These are phyloP conservation scores for Bipolaris victoriae DNA, from an alignment of 2,329 filamentous ascomycete species.

Conservation along the genomic window DNA sequence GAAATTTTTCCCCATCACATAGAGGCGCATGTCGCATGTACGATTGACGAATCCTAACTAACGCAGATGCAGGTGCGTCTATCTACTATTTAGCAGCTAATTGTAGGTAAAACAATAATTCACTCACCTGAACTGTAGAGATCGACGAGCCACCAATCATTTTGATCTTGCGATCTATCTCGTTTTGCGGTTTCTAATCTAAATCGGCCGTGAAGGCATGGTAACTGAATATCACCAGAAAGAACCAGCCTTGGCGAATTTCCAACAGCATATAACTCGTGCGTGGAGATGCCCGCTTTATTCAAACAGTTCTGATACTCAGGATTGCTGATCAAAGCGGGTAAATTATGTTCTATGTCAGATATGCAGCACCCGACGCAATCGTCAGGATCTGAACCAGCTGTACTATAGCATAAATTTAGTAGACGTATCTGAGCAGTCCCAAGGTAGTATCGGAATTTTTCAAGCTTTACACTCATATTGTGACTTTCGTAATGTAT, in stretches of 20 bases:
- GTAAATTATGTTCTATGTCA: slow-evolving; percentile 18
- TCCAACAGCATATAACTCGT: slow-evolving; percentile 11
- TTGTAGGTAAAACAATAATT: neutral
- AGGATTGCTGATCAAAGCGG: slow-evolving; percentile 10
- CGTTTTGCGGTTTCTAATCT: slow-evolving; percentile 9
- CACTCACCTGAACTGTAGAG: slow-evolving; percentile 18
- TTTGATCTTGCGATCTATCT: neutral
- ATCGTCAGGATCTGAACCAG: slow-evolving; percentile 6
- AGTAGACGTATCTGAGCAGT: slow-evolving; percentile 10
- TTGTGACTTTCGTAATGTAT: neutral
- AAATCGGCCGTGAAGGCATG: slow-evolving; percentile 17
- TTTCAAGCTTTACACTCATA: slow-evolving; percentile 8
- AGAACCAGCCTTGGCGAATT: slow-evolving; percentile 9
- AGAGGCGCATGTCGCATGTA: slow-evolving; percentile 11
- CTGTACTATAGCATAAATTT: slow-evolving; percentile 16
- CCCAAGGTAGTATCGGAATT: slow-evolving; percentile 14
- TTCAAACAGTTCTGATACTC: slow-evolving; percentile 6
- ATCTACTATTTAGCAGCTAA: slow-evolving; percentile 3
- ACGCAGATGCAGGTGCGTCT: slow-evolving; percentile 3
- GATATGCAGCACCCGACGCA: slow-evolving; percentile 15
- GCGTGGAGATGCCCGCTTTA: neutral
- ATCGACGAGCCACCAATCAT: slow-evolving; percentile 18
- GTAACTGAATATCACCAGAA: slow-evolving; percentile 6
- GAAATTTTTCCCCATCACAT: slow-evolving; percentile 20
- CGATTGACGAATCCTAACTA: slow-evolving; percentile 8